These are phyloP conservation scores for Rosa multiflora DNA, from an alignment of 306 rosid genomes.

Conservation along the genomic window DNA sequence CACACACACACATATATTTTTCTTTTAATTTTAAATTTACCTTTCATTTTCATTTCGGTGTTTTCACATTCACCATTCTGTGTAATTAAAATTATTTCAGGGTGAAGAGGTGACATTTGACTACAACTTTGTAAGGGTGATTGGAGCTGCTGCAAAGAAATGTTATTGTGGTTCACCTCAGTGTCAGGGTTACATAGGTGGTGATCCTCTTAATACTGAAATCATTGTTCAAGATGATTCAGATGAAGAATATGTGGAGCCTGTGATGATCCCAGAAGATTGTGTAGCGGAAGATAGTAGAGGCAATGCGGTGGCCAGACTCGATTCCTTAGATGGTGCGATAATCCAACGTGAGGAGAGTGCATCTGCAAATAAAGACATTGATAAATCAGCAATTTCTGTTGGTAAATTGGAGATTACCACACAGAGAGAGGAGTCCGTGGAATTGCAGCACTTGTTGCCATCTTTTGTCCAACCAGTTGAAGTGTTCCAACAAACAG, in stretches of 20 bases:
- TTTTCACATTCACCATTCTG: constrained; percentile 15
- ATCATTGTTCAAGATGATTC: constrained; percentile 84
- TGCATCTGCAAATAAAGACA: constrained; percentile 34
- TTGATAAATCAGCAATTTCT: constrained; percentile 33
- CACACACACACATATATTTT: too few relatives aligned
- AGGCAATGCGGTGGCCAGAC: constrained; percentile 18
- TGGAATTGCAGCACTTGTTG: constrained; percentile 42
- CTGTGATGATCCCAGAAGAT: constrained; percentile 58
- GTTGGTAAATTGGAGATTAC: constrained; percentile 30
- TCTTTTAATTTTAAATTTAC: not conserved
- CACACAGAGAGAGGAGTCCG: constrained; percentile 42
- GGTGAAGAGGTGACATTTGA: constrained; percentile 99
- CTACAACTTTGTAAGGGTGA: constrained; percentile 98
- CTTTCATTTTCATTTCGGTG: constrained; percentile 1
- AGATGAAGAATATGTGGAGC: constrained; percentile 92
- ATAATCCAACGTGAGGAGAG: constrained; percentile 32
- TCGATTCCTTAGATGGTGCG: constrained; percentile 30
- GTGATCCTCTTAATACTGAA: constrained; percentile 73
- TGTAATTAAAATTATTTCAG: constrained; percentile 37
- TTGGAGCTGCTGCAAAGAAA: constrained; percentile 99
- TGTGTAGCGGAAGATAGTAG: constrained; percentile 37
- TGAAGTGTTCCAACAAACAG: constrained; percentile 50
- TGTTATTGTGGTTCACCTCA: constrained; percentile 79
- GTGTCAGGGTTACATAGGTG: constrained; percentile 94
- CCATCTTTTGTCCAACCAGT: constrained; percentile 40